A percentile compares a stretch with the other conserved stretches of the same genome.
phyloP scores from a whole-genome alignment of 306 rosid genomes.

The Corylus avellana region DNA sequence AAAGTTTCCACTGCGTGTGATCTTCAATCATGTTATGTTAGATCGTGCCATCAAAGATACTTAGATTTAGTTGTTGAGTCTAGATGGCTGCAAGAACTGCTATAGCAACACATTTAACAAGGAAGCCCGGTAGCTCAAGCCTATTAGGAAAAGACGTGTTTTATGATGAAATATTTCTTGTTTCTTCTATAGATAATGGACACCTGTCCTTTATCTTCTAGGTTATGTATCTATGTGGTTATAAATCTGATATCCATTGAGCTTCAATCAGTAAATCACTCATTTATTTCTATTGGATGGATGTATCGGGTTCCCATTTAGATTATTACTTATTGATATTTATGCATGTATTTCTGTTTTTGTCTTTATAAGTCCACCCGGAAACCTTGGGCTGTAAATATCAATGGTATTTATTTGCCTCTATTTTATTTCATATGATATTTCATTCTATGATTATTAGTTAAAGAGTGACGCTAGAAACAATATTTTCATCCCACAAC shows the following conservation, averaged over 20 bases:
- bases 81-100: background rate
- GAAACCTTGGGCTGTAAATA: background rate
- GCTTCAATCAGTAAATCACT: background rate
- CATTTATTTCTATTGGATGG: background rate
- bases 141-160: background rate
- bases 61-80: background rate
- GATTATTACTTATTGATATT: background rate
- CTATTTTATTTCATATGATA: too few species aligned
- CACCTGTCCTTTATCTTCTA: background rate
- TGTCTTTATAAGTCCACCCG: background rate
- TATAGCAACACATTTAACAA: too few species aligned
- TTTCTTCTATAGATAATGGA: background rate
- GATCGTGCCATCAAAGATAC: background rate
- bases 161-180: background rate
- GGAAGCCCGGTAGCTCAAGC: slow-evolving; percentile 1
- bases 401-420: background rate
- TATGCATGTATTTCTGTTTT: background rate
- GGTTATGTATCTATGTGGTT: background rate
- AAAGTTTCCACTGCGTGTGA: background rate
- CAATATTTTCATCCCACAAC: too few species aligned
- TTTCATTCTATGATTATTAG: too few species aligned
- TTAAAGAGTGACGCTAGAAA: too few species aligned
- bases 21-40: background rate
- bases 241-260: background rate
- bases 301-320: background rate